Percentiles rank a stretch among this genome's conserved stretches.
These are phyloP conservation scores for Syzygium aqueum DNA, from an alignment of 345 rosid genomes.

Conservation along the genomic window DNA sequence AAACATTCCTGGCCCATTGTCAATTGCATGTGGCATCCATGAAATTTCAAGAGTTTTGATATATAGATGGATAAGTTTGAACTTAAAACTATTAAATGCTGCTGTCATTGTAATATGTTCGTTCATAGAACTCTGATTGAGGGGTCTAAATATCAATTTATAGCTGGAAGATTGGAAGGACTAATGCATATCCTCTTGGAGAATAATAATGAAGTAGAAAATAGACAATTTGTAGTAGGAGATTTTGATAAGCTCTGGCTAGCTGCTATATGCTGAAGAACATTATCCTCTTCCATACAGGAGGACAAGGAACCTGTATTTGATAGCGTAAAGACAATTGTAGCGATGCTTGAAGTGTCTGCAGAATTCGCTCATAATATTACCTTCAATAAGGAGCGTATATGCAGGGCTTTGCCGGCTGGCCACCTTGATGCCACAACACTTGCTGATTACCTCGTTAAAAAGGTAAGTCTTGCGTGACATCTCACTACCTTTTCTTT, in stretches of 20 bases:
- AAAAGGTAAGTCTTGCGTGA: conserved; percentile 47
- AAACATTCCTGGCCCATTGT: background rate
- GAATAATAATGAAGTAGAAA: background rate
- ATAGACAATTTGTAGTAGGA: background rate
- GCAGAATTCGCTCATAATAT: conserved; percentile 89
- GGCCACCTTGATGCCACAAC: conserved; percentile 96
- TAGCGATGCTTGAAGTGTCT: conserved; percentile 91
- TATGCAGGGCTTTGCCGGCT: conserved; percentile 70
- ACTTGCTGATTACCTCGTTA: conserved; percentile 90
- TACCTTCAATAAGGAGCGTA: conserved; percentile 54
- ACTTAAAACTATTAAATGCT: background rate
- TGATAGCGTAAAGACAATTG: conserved; percentile 74
- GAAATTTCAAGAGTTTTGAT: background rate
- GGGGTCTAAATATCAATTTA: background rate
- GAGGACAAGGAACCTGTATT: conserved; percentile 95
- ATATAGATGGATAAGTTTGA: background rate
- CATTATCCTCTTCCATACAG: conserved; percentile 13
- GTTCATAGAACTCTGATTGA: background rate
- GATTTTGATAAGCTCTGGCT: background rate
- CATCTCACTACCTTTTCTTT: background rate
- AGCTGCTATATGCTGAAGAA: background rate
- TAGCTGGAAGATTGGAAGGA: background rate
- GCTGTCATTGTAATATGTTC: background rate
- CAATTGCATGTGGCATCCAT: background rate
- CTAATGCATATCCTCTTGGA: background rate